Evolutionary conservation across 1,139 yeast species (phyloP).

Genomic region (Blastobotrys apis): DNA sequence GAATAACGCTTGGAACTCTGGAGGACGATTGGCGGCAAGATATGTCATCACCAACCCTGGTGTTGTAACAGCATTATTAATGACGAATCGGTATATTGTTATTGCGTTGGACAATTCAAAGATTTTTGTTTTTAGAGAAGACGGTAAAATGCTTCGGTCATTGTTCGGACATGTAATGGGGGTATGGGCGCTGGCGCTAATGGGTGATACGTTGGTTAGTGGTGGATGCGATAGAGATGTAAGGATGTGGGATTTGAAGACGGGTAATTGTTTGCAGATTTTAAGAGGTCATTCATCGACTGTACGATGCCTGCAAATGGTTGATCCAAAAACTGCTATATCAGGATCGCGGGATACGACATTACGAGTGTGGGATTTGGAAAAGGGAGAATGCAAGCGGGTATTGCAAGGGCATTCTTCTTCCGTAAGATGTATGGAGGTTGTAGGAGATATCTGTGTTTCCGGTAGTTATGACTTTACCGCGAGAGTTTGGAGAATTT

Average conservation of each 20-base stretch:
- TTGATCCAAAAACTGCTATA: slow-evolving; percentile 66
- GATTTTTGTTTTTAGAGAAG: slow-evolving; percentile 44
- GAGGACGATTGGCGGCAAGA: slow-evolving; percentile 41
- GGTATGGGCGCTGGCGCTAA: slow-evolving; percentile 91
- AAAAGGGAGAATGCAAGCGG: slow-evolving; percentile 65
- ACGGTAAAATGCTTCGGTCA: slow-evolving; percentile 68
- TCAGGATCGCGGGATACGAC: slow-evolving; percentile 91
- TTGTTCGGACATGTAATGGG: slow-evolving; percentile 93
- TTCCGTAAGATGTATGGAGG: slow-evolving; percentile 74
- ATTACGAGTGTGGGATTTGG: slow-evolving; percentile 86
- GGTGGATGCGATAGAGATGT: slow-evolving; percentile 91
- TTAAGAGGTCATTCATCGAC: slow-evolving; percentile 90
- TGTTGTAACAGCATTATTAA: slow-evolving; percentile 39
- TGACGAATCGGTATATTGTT: slow-evolving; percentile 39
- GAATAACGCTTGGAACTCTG: slow-evolving; percentile 40
- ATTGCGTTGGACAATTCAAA: slow-evolving; percentile 43
- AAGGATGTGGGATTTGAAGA: slow-evolving; percentile 79
- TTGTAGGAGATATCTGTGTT: slow-evolving; percentile 42
- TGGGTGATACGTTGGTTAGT: slow-evolving; percentile 72
- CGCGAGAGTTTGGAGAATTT: slow-evolving; percentile 82
- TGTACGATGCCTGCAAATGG: slow-evolving; percentile 84
- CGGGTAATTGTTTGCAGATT: slow-evolving; percentile 72
- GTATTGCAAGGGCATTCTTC: slow-evolving; percentile 71
- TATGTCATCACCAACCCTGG: slow-evolving; percentile 36
- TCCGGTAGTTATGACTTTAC: slow-evolving; percentile 88